Conservation (phyloP, 139 green algal genomes). For the Coelastrella sp. region DNA sequence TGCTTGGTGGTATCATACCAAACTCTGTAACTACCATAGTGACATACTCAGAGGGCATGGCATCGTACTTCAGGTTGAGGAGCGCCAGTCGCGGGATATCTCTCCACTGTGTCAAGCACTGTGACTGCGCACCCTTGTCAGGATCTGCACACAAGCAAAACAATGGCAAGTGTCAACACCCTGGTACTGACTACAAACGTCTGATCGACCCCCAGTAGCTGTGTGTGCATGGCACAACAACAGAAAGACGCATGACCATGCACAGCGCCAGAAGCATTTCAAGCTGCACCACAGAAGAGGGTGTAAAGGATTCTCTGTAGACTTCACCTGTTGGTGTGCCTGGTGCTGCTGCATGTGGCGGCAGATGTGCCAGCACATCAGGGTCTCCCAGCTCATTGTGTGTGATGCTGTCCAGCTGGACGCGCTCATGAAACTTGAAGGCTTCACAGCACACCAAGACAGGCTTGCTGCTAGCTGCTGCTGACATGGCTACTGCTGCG, state of each 20-base stretch:
- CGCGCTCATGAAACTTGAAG: conserved; percentile 96
- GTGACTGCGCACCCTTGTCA: conserved; percentile 17
- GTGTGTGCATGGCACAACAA: too few relatives aligned
- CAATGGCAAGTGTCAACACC: not conserved
- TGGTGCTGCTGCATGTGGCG: not conserved
- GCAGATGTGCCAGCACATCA: conserved; percentile 65
- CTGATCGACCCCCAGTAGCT: too few relatives aligned
- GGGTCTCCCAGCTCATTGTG: conserved; percentile 96
- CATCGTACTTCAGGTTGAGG: conserved; percentile 97
- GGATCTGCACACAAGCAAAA: not conserved
- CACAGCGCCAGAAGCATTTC: too few relatives aligned
- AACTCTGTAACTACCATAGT: conserved; percentile 95
- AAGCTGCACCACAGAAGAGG: too few relatives aligned
- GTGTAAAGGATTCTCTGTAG: too few relatives aligned
- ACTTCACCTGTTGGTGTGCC: not conserved
- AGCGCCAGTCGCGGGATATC: conserved; percentile 69
- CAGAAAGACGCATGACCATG: too few relatives aligned
- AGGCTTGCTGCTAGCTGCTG: conserved; percentile 75
- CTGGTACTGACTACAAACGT: too few relatives aligned
- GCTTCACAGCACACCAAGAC: conserved; percentile 96
- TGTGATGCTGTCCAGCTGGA: conserved; percentile 94
- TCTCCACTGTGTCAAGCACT: conserved; percentile 54
- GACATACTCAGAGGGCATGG: conserved; percentile 92
- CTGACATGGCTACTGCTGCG: conserved; percentile 85
- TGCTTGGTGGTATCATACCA: conserved; percentile 90